Percentiles rank a stretch among this genome's conserved stretches.
Evolutionary conservation across 2,329 filamentous ascomycete genomes (phyloP).

Genomic region (Fusarium drepaniforme): DNA sequence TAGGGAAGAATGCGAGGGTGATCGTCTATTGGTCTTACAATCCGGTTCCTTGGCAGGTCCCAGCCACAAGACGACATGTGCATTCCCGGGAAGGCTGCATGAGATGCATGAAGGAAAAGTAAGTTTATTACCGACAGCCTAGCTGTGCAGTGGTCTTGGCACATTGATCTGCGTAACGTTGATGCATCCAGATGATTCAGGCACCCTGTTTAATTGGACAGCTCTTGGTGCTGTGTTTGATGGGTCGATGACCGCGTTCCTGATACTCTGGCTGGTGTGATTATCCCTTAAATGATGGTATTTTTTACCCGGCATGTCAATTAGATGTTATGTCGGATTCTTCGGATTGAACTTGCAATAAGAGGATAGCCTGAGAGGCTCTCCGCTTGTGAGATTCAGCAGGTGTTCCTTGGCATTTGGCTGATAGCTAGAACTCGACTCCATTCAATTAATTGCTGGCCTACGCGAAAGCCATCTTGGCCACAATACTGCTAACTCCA

Average conservation of each 20-base stretch:
- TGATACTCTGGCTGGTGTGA: neutral
- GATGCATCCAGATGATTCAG: neutral
- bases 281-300: neutral
- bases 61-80: neutral
- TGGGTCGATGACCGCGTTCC: neutral
- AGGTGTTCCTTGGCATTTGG: too few species aligned
- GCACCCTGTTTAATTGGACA: neutral
- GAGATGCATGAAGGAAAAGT: neutral
- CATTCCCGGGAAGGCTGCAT: neutral
- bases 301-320: too few species aligned
- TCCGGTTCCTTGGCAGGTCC: neutral
- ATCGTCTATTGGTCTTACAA: neutral
- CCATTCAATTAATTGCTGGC: neutral
- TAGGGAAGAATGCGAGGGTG: neutral
- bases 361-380: too few species aligned
- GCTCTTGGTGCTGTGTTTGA: neutral
- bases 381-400: too few species aligned
- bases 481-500: rapidly evolving
- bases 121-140: neutral
- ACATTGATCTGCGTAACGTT: neutral
- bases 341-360: too few species aligned
- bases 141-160: neutral
- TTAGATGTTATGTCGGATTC: too few species aligned
- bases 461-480: neutral
- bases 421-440: too few species aligned